These are phyloP conservation scores for Phytomonas francai DNA, from an alignment of 208 protist genomes.

Conservation along the genomic window DNA sequence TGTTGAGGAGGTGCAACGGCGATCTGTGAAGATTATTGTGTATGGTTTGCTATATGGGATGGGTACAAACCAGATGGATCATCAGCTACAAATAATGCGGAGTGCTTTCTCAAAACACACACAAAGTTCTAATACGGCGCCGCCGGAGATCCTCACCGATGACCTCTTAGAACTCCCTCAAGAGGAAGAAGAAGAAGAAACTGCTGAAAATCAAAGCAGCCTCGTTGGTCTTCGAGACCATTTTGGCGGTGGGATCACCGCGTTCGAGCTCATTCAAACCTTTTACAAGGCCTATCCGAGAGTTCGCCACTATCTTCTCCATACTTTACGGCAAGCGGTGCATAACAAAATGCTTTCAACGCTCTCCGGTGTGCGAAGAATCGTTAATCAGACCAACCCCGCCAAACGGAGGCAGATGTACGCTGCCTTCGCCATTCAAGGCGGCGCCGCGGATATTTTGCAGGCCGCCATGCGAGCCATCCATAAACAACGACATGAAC, in stretches of 20 bases:
- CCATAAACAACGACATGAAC: slow-evolving; percentile 42
- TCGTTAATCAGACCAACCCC: slow-evolving; percentile 27
- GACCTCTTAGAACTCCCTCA: too few relatives aligned
- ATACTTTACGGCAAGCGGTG: slow-evolving; percentile 31
- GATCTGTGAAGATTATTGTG: slow-evolving; percentile 72
- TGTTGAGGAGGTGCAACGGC: slow-evolving; percentile 37
- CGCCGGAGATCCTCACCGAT: too few relatives aligned
- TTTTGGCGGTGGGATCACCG: slow-evolving; percentile 5
- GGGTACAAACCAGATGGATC: slow-evolving; percentile 56
- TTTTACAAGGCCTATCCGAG: slow-evolving; percentile 60
- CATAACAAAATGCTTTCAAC: slow-evolving; percentile 27
- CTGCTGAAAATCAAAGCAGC: background rate
- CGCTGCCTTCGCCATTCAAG: slow-evolving; percentile 73
- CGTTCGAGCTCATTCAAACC: slow-evolving; percentile 30
- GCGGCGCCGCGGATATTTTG: slow-evolving; percentile 74
- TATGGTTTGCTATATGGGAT: slow-evolving; percentile 89
- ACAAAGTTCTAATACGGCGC: too few relatives aligned
- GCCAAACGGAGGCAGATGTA: slow-evolving; percentile 55
- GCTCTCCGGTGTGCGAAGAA: slow-evolving; percentile 37
- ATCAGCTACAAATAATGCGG: background rate
- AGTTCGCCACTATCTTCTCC: slow-evolving; percentile 44
- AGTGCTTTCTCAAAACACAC: slow-evolving; percentile 18
- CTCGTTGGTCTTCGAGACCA: background rate
- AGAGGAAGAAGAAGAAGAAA: background rate
- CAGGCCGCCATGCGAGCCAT: slow-evolving; percentile 72